These are phyloP conservation scores for Myxozyma mucilagina DNA, from an alignment of 805 yeast species.

Conservation along the genomic window DNA sequence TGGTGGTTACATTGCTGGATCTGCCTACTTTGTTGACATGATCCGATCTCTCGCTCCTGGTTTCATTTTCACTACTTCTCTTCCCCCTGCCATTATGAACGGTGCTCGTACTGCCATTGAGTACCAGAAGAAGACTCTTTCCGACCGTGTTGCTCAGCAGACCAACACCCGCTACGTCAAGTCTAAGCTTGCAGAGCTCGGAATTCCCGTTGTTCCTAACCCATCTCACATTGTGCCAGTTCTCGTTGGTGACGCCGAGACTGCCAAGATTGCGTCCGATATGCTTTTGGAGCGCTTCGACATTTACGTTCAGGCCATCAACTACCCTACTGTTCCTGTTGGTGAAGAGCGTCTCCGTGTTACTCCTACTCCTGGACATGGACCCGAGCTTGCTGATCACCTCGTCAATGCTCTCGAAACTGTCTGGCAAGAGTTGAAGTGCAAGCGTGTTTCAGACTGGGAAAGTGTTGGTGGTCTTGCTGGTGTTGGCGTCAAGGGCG, in stretches of 20 bases:
- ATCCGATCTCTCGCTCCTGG: constrained; percentile 96
- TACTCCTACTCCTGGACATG: constrained; percentile 99
- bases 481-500: constrained; percentile 71
- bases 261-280: constrained; percentile 90
- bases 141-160: constrained; percentile 83
- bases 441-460: constrained; percentile 80
- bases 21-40: constrained; percentile 84
- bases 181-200: constrained; percentile 61
- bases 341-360: constrained; percentile 95
- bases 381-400: constrained; percentile 69
- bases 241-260: constrained; percentile 88
- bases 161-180: constrained; percentile 83
- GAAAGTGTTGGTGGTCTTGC: constrained; percentile 79
- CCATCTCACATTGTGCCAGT: constrained; percentile 98
- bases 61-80: constrained; percentile 91
- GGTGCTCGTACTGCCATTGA: constrained; percentile 88
- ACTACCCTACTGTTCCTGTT: constrained; percentile 95
- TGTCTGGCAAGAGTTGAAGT: constrained; percentile 71
- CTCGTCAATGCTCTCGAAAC: constrained; percentile 77
- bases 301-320: constrained; percentile 96
- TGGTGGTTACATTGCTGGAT: constrained; percentile 97
- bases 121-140: constrained; percentile 73
- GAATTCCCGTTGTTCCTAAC: constrained; percentile 94
- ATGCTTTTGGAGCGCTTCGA: constrained; percentile 76
- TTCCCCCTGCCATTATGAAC: constrained; percentile 98